Conservation (phyloP, 768 basidiomycete species). For the Tremella mesenterica region DNA sequence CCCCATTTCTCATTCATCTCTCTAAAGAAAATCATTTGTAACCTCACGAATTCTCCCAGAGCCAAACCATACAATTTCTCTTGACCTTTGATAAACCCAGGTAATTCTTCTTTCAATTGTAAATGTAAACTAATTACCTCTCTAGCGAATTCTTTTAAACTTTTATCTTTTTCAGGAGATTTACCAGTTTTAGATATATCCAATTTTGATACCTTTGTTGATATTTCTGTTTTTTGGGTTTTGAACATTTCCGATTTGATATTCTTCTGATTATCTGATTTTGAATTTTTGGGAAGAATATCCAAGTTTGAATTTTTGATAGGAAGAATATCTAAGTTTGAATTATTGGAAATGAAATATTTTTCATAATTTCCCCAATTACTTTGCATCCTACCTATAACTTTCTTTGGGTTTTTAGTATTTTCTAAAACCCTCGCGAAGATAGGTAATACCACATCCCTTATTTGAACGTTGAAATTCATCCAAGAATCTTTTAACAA, state of each 20-base stretch:
- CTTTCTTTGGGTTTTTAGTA: constrained; percentile 35
- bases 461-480: constrained; percentile 37
- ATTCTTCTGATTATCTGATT: no score
- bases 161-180: constrained; percentile 24
- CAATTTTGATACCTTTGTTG: no score
- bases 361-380: constrained; percentile 37
- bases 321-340: no score
- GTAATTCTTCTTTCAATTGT: constrained; percentile 44
- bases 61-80: constrained; percentile 37
- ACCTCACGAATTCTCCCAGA: constrained; percentile 24
- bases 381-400: constrained; percentile 32
- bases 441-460: constrained; percentile 35
- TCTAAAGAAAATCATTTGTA: constrained; percentile 32
- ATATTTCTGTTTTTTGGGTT: no score
- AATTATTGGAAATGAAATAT: no score
- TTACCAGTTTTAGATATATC: constrained; percentile 17
- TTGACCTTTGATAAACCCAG: constrained; percentile 39
- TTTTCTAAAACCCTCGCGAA: constrained; percentile 34
- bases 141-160: constrained; percentile 29
- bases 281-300: no score
- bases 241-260: no score
- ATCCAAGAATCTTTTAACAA: constrained; percentile 27
- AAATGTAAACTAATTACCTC: constrained; percentile 43
- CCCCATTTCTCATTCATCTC: constrained; percentile 15
- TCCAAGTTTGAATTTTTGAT: no score